Conservation (phyloP, 1,139 yeast species). For the Ogataea hybrid region DNA sequence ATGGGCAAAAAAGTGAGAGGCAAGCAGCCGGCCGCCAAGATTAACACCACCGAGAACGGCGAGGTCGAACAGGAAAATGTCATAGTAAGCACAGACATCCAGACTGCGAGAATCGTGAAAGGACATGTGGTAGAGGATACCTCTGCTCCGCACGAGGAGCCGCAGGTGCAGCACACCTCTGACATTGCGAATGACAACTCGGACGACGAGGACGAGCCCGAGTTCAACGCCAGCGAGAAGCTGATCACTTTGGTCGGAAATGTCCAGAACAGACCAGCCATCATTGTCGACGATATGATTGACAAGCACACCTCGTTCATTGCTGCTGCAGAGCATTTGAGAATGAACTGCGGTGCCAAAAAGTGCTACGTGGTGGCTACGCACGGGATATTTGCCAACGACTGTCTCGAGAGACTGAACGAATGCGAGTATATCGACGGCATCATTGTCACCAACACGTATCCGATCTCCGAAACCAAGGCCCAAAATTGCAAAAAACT, state of each 20-base stretch:
- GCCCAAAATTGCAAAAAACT: constrained; percentile 60
- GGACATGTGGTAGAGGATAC: constrained; percentile 94
- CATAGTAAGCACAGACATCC: constrained; percentile 75
- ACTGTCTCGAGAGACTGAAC: constrained; percentile 77
- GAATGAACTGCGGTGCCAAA: constrained; percentile 93
- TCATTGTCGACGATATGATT: constrained; percentile 93
- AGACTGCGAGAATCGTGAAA: constrained; percentile 92
- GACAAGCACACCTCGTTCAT: constrained; percentile 92
- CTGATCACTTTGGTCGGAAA: constrained; percentile 96
- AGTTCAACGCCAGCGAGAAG: constrained; percentile 69
- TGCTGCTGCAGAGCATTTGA: constrained; percentile 96
- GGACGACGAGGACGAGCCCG: constrained; percentile 84
- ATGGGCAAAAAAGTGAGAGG: constrained; percentile 34
- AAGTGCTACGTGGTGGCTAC: constrained; percentile 90
- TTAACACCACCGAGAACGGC: constrained; percentile 32
- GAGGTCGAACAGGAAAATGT: constrained; percentile 64
- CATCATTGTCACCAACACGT: constrained; percentile 93
- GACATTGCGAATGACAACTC: constrained; percentile 71
- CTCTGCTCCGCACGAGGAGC: constrained; percentile 30
- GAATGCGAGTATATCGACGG: constrained; percentile 79
- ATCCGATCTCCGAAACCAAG: constrained; percentile 72
- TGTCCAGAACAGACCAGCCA: constrained; percentile 86
- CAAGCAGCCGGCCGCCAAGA: constrained; percentile 25
- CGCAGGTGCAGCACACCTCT: constrained; percentile 24
- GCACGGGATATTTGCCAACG: constrained; percentile 90